A percentile compares a stretch with the other conserved stretches of the same genome.
phyloP scores from a whole-genome alignment of 2,329 filamentous ascomycete genomes.

The Cercospora beticola region DNA sequence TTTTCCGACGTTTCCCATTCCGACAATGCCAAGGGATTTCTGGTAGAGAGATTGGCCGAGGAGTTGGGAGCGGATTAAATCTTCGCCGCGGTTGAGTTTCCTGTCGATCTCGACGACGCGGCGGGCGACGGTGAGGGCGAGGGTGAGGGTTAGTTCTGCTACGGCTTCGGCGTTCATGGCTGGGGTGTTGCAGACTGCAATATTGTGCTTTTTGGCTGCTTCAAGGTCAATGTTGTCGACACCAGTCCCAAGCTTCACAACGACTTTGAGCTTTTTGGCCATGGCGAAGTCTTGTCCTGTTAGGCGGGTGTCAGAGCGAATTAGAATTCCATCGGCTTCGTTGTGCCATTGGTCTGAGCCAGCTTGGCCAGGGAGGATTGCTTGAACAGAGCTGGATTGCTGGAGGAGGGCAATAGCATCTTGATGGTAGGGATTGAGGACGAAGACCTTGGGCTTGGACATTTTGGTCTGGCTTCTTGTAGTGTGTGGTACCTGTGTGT shows the following conservation, averaged over 20 bases:
- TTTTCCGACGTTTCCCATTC: slow-evolving; percentile 42
- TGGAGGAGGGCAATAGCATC: slow-evolving; percentile 30
- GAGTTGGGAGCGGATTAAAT: slow-evolving; percentile 32
- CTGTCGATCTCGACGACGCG: slow-evolving; percentile 36
- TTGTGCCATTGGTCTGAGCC: slow-evolving; percentile 21
- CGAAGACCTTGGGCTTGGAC: slow-evolving; percentile 20
- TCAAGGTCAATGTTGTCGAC: slow-evolving; percentile 50
- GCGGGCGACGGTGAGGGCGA: slow-evolving; percentile 37
- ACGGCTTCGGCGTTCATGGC: slow-evolving; percentile 46
- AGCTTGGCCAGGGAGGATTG: slow-evolving; percentile 28
- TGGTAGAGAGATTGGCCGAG: slow-evolving; percentile 34
- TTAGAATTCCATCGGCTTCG: slow-evolving; percentile 29
- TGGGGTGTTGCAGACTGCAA: slow-evolving; percentile 50
- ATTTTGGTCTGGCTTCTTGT: background rate
- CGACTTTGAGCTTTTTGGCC: slow-evolving; percentile 42
- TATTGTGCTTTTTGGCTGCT: slow-evolving; percentile 45
- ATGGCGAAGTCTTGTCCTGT: slow-evolving; percentile 25
- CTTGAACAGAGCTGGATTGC: slow-evolving; percentile 19
- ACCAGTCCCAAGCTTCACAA: slow-evolving; percentile 50
- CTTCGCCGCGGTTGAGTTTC: slow-evolving; percentile 27
- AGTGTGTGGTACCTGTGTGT: background rate
- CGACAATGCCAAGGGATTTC: slow-evolving; percentile 42
- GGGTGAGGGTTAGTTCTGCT: slow-evolving; percentile 38
- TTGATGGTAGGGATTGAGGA: slow-evolving; percentile 35
- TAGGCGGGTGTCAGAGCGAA: slow-evolving; percentile 32